Conservation (phyloP, 305 asterid species). For the Nicotiana rustica region DNA sequence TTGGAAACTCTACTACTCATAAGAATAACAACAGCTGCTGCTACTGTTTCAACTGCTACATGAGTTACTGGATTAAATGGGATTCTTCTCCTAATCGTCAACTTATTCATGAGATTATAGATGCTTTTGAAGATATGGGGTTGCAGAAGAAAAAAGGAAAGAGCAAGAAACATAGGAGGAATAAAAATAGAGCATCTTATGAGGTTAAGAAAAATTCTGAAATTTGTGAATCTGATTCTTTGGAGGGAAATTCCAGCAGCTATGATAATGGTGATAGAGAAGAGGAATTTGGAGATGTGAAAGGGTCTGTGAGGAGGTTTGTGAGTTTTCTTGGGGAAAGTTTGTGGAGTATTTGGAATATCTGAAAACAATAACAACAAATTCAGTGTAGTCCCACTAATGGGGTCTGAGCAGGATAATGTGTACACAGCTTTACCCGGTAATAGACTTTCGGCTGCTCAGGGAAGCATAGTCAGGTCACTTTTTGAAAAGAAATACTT, state of each 20-base stretch:
- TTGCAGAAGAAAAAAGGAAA: constrained; percentile 55
- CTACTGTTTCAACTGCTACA: constrained; percentile 83
- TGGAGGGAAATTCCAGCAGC: constrained; percentile 39
- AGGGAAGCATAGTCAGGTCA: no score
- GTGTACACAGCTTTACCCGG: no score
- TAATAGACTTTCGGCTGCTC: no score
- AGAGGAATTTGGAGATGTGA: constrained; percentile 41
- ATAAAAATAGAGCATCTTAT: constrained; percentile 48
- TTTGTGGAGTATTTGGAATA: constrained; percentile 49
- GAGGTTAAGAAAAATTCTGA: constrained; percentile 50
- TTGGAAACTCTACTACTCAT: not conserved
- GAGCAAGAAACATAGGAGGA: constrained; percentile 58
- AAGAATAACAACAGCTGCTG: constrained; percentile 45
- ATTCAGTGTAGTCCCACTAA: no score
- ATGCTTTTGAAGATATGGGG: constrained; percentile 74
- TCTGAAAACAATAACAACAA: not conserved
- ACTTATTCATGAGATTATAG: constrained; percentile 82
- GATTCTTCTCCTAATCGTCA: constrained; percentile 86
- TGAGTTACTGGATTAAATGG: constrained; percentile 90
- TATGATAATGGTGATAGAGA: constrained; percentile 30
- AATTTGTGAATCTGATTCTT: constrained; percentile 40
- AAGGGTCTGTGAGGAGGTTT: constrained; percentile 70
- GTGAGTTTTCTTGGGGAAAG: constrained; percentile 52
- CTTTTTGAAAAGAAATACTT: no score
- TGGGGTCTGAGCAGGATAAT: no score